These are phyloP conservation scores for Skeletonema costatum DNA, from an alignment of 108 stramenopile genomes.

Conservation along the genomic window DNA sequence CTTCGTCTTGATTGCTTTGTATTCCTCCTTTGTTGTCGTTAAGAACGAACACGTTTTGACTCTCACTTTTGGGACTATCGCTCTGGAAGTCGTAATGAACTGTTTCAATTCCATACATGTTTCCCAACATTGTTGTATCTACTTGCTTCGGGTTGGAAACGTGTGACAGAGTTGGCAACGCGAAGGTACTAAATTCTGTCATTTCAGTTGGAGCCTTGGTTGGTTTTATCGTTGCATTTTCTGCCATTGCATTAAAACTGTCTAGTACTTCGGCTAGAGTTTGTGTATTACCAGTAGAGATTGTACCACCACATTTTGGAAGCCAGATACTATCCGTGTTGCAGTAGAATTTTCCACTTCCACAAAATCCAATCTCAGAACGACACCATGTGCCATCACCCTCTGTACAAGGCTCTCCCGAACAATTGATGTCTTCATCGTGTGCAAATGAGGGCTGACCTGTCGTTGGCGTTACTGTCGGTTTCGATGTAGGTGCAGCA, in stretches of 20 bases:
- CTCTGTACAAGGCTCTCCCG: constrained; percentile 28
- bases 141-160: constrained; percentile 4
- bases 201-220: constrained; percentile 5
- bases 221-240: background rate
- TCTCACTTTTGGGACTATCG: background rate
- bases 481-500: constrained; percentile 10
- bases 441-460: constrained; percentile 23
- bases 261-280: background rate
- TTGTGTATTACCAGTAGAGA: background rate
- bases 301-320: constrained; percentile 13
- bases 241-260: background rate
- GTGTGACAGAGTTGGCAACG: constrained; percentile 15
- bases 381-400: constrained; percentile 36
- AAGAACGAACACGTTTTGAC: background rate
- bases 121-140: background rate
- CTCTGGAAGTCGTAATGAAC: background rate
- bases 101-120: constrained; percentile 1
- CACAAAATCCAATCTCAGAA: constrained; percentile 37
- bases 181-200: constrained; percentile 17
- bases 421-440: constrained; percentile 19
- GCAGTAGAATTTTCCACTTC: constrained; percentile 26
- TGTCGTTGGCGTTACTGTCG: constrained; percentile 7
- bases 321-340: constrained; percentile 28
- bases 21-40: background rate
- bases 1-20: background rate